Conservation (phyloP, 75 land plant genomes). For the Cunninghamia lanceolata region DNA sequence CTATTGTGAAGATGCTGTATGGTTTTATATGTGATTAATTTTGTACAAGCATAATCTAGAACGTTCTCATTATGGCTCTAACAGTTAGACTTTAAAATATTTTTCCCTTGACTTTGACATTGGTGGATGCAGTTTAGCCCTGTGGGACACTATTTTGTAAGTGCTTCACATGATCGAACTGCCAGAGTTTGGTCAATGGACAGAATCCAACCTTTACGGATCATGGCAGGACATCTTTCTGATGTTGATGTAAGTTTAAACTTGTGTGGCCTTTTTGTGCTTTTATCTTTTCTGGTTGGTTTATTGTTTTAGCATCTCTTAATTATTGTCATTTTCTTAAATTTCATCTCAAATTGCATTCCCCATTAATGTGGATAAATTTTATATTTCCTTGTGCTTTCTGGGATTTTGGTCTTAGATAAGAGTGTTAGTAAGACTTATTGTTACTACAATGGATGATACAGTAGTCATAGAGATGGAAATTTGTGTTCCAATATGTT, state of each 20-base stretch:
- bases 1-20: background rate
- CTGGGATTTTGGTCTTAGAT: background rate
- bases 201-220: conserved; percentile 84
- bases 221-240: conserved; percentile 95
- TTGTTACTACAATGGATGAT: background rate
- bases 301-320: background rate
- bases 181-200: conserved; percentile 98
- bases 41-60: background rate
- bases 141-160: conserved; percentile 98
- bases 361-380: background rate
- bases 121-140: conserved; percentile 86
- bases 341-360: background rate
- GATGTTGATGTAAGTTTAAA: conserved; percentile 91
- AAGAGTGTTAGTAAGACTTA: background rate
- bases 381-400: background rate
- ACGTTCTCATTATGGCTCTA: background rate
- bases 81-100: background rate
- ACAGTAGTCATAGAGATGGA: background rate
- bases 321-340: background rate
- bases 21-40: background rate
- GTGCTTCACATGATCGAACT: conserved; percentile 96
- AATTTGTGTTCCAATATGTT: too few species aligned
- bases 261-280: background rate
- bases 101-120: background rate
- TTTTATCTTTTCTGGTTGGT: background rate